Evolutionary conservation across 768 basidiomycete genomes (phyloP), one percentile per base, ranked within the genome.

Genomic region (Mrakia frigida): DNA sequence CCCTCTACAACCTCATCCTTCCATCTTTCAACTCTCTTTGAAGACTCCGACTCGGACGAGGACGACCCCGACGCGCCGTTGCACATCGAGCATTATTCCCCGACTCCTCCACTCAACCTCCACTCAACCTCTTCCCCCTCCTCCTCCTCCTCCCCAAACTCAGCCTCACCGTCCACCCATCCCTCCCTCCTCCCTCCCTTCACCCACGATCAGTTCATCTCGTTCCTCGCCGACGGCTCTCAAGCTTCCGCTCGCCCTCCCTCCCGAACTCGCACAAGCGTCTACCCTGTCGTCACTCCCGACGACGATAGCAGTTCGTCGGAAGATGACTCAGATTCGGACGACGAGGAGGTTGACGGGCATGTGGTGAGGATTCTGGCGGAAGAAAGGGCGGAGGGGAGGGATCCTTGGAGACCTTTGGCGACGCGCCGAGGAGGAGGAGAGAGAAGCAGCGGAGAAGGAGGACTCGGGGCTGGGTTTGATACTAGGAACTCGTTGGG

Each of bases 31-130:
- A 35, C 39, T 5, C 39, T 39, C 35, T 68, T 68, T 25, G 65
- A 68, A n/a, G 46, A 50, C 46, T 18, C 21, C 35, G 65, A 68
- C 35, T 68, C 65, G 37, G 65, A 68, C 35, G 65, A 68, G 11
- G 65, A 68, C 37, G 65, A 68, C 11, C n/a, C 11, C 9, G 28
- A 31, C n/a, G 11, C n/a, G 7, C 31, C 61, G 13, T 10, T 25
- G 18, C 65, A 68, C 39, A 39, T 68, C 65, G 65, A 68, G 31
- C 65, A 68, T n/a, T 68, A 35, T 21, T 23, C 35, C 10, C 65
- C 65, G 0, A 13, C 65, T 5, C 43, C 43, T 10, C 37, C 33
- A 41, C 43, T 10, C 37, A 7, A 41, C 37, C 65, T 6, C 43
- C 43, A 14, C 43, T 14, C 14, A n/a, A n/a, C n/a, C n/a, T n/a